Percentiles rank a stretch among this genome's conserved stretches.
Conservation (phyloP, 768 basidiomycete species). For the Suillus occidentalis region DNA sequence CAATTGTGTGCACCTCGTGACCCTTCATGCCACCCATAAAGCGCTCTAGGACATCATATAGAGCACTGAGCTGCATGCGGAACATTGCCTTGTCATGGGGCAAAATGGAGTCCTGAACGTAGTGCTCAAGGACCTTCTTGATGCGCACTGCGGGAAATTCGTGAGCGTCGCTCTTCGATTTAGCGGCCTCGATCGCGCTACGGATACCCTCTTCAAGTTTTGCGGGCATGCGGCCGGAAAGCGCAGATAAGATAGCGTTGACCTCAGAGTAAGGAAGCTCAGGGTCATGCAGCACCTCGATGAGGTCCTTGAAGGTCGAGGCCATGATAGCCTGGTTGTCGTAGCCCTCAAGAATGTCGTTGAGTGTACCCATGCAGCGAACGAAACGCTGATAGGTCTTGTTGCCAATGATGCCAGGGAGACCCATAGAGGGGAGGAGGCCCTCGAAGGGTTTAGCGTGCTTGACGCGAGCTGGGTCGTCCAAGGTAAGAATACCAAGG, state of each 20-base stretch:
- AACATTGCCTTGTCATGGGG: conserved; percentile 82
- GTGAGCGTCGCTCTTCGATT: conserved; percentile 64
- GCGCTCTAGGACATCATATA: conserved; percentile 76
- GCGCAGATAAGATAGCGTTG: conserved; percentile 76
- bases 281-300: conserved; percentile 76
- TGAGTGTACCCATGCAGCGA: conserved; percentile 71
- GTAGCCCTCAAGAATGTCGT: conserved; percentile 93
- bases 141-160: conserved; percentile 92
- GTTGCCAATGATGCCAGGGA: conserved; percentile 81
- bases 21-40: conserved; percentile 83
- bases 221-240: conserved; percentile 90
- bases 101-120: conserved; percentile 76
- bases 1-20: conserved; percentile 80
- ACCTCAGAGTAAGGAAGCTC: conserved; percentile 90
- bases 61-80: conserved; percentile 63
- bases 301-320: conserved; percentile 82
- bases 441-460: conserved; percentile 99
- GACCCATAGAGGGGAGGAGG: conserved; percentile 83
- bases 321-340: conserved; percentile 94
- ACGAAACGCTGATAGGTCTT: conserved; percentile 87
- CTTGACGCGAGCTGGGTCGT: conserved; percentile 94
- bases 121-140: conserved; percentile 84
- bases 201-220: conserved; percentile 90
- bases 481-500: conserved; percentile 92
- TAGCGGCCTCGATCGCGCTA: conserved; percentile 71